Conservation (phyloP, 768 basidiomycete species). For the Gloeostereum incarnatum region DNA sequence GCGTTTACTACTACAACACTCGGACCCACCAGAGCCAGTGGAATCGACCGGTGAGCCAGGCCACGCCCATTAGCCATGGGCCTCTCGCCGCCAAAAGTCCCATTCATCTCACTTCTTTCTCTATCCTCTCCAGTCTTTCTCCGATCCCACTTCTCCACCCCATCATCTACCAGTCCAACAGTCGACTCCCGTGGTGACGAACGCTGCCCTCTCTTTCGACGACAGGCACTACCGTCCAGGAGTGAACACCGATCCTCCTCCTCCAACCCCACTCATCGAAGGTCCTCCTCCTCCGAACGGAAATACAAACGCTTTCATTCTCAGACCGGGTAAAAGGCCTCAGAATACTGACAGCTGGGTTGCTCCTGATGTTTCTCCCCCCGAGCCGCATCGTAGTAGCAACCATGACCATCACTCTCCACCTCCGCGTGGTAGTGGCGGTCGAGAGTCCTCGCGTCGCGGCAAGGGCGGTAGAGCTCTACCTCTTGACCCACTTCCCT, state of each 20-base stretch:
- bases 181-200: constrained; percentile 12
- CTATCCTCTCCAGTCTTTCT: constrained; percentile 8
- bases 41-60: constrained; percentile 39
- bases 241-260: too few species aligned
- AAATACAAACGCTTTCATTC: too few species aligned
- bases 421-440: too few species aligned
- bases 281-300: too few species aligned
- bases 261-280: constrained; percentile 5
- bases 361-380: constrained; percentile 3
- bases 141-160: constrained; percentile 11
- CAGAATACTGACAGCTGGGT: constrained; percentile 7
- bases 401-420: too few species aligned
- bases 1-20: constrained; percentile 48
- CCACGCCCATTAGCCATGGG: too few species aligned
- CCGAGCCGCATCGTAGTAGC: background rate
- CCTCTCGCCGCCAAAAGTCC: too few species aligned
- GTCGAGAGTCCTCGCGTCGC: too few species aligned
- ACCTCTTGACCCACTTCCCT: too few species aligned
- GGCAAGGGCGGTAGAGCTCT: too few species aligned
- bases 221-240: constrained; percentile 63
- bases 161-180: too few species aligned
- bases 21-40: constrained; percentile 51
- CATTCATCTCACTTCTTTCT: too few species aligned
- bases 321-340: background rate
- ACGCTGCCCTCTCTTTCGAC: constrained; percentile 35